phyloP scores from a whole-genome alignment of 306 rosid species.

The Quercus mongolica region DNA sequence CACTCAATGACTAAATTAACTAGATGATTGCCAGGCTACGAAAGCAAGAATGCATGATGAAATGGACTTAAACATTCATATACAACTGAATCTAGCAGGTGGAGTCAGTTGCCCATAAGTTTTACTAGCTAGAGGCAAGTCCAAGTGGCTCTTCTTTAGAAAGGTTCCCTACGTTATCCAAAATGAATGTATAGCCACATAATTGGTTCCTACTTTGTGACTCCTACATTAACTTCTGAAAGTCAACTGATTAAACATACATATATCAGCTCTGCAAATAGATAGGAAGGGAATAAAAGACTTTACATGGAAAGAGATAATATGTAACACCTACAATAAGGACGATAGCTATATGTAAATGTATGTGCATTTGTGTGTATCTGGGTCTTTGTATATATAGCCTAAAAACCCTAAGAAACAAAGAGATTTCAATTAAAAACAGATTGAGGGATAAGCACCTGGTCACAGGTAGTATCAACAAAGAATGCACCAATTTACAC shows the following conservation, averaged over 20 bases:
- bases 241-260: background rate
- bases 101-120: too few species aligned
- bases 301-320: background rate
- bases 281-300: background rate
- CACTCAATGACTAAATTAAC: background rate
- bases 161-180: too few species aligned
- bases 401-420: too few species aligned
- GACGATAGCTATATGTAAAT: too few species aligned
- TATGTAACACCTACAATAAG: too few species aligned
- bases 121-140: too few species aligned
- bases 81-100: too few species aligned
- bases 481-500: background rate
- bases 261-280: background rate
- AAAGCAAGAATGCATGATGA: background rate
- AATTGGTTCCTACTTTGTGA: background rate
- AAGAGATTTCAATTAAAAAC: too few species aligned
- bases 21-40: background rate
- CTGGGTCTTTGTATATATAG: too few species aligned
- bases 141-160: too few species aligned
- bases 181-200: background rate
- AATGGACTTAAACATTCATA: background rate
- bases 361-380: too few species aligned
- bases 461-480: background rate
- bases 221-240: background rate
- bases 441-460: background rate